phyloP scores from a whole-genome alignment of 345 rosid species.

The Fremontodendron californicum region DNA sequence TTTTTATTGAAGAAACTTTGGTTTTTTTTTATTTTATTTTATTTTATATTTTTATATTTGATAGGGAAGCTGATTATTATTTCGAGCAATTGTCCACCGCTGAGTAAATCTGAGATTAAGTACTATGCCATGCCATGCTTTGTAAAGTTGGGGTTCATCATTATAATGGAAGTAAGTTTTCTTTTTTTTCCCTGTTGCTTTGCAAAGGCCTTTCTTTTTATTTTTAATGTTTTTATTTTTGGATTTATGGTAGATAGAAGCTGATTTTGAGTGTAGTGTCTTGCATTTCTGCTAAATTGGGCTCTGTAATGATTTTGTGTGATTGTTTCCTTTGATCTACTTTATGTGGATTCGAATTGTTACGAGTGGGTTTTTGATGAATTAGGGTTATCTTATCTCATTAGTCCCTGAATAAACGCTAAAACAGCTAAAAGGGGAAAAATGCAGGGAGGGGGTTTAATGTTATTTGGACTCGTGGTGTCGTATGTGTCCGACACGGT shows the following conservation, averaged over 20 bases:
- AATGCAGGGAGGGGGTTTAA: not conserved
- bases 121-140: slow-evolving; percentile 67
- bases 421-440: too few relatives aligned
- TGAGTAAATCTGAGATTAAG: slow-evolving; percentile 62
- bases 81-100: slow-evolving; percentile 59
- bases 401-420: too few relatives aligned
- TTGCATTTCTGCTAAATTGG: not conserved
- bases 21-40: too few relatives aligned
- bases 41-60: not conserved
- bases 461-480: too few relatives aligned
- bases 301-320: not conserved
- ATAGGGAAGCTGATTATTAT: slow-evolving; percentile 51
- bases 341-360: not conserved
- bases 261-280: not conserved
- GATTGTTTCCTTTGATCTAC: not conserved
- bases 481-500: too few relatives aligned
- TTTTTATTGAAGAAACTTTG: not conserved
- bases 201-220: not conserved
- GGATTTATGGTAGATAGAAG: not conserved
- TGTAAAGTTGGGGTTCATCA: slow-evolving; percentile 62
- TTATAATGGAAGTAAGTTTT: slow-evolving; percentile 59
- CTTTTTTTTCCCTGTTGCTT: not conserved
- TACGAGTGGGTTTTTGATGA: not conserved
- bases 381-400: not conserved
- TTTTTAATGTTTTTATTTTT: not conserved